These are phyloP conservation scores for Hygrocybe coccinea DNA, from an alignment of 768 basidiomycete species.

Conservation along the genomic window DNA sequence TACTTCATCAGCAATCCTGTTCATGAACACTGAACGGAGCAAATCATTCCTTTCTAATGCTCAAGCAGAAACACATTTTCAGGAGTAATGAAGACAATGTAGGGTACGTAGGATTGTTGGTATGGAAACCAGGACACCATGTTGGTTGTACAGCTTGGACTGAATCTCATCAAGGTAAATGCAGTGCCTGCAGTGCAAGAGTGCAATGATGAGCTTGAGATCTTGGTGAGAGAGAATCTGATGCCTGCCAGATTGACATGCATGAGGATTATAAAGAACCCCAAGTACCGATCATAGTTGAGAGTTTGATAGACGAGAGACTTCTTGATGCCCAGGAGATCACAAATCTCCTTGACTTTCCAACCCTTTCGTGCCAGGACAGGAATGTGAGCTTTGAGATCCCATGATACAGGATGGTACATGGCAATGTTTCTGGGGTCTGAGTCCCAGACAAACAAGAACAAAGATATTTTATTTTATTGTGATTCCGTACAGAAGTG, in stretches of 20 bases:
- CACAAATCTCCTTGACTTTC: constrained; percentile 12
- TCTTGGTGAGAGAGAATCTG: constrained; percentile 4
- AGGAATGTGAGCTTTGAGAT: constrained; percentile 19
- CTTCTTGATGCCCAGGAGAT: constrained; percentile 19
- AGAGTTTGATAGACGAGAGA: constrained; percentile 12
- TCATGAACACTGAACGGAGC: constrained; percentile 3
- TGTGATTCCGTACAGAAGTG: too few relatives aligned
- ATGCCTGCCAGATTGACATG: constrained; percentile 2
- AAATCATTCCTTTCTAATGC: constrained; percentile 5
- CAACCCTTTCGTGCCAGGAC: constrained; percentile 13
- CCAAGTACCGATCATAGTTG: neutral
- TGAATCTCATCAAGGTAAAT: constrained; percentile 10
- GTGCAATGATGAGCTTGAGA: constrained; percentile 5
- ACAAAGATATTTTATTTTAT: too few relatives aligned
- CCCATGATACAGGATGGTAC: neutral
- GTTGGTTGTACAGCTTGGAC: neutral
- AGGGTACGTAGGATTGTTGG: neutral
- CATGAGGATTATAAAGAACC: constrained; percentile 3
- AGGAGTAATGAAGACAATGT: neutral
- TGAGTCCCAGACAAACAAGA: too few relatives aligned
- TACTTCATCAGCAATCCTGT: neutral
- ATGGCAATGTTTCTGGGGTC: too few relatives aligned
- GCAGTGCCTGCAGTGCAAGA: constrained; percentile 2
- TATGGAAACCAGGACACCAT: neutral
- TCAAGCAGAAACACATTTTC: neutral